Conservation (phyloP, 805 yeast species). For the Kodamaea restingae region DNA sequence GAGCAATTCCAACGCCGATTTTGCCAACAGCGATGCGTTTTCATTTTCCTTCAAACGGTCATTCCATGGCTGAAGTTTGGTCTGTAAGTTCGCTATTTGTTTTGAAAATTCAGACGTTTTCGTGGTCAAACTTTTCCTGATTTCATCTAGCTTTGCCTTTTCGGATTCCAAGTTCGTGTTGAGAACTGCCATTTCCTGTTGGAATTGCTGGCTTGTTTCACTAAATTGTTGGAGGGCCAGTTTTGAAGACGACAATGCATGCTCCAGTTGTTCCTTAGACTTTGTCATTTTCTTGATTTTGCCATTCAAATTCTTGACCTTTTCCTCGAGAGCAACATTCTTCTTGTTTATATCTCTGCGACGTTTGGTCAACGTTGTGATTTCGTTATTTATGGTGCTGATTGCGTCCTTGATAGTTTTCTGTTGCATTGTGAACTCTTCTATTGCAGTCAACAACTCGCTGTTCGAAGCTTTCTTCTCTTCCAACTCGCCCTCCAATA, state of each 20-base stretch:
- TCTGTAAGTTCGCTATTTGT: conserved; percentile 60
- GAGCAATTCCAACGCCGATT: conserved; percentile 61
- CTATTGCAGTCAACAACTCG: conserved; percentile 27
- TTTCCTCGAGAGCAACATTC: conserved; percentile 72
- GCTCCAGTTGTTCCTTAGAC: conserved; percentile 45
- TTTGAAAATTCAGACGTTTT: conserved; percentile 68
- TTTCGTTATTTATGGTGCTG: conserved; percentile 21
- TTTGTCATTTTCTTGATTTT: conserved; percentile 61
- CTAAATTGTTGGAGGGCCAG: conserved; percentile 44
- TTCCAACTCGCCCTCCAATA: conserved; percentile 38
- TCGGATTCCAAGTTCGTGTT: conserved; percentile 48
- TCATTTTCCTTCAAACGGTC: conserved; percentile 59
- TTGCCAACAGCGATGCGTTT: conserved; percentile 59
- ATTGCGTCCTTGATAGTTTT: conserved; percentile 22
- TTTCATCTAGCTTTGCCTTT: conserved; percentile 52
- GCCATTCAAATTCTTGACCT: conserved; percentile 56
- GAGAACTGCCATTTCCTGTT: conserved; percentile 43
- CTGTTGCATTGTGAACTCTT: conserved; percentile 32
- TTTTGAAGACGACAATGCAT: conserved; percentile 42
- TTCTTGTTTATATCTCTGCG: conserved; percentile 40
- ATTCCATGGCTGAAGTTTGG: conserved; percentile 78
- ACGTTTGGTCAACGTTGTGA: conserved; percentile 20
- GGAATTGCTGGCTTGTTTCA: conserved; percentile 42
- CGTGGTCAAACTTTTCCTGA: conserved; percentile 62
- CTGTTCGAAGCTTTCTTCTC: conserved; percentile 41